Evolutionary conservation across 176 grass and related monocot species (phyloP).

Genomic region (Cocos nucifera): DNA sequence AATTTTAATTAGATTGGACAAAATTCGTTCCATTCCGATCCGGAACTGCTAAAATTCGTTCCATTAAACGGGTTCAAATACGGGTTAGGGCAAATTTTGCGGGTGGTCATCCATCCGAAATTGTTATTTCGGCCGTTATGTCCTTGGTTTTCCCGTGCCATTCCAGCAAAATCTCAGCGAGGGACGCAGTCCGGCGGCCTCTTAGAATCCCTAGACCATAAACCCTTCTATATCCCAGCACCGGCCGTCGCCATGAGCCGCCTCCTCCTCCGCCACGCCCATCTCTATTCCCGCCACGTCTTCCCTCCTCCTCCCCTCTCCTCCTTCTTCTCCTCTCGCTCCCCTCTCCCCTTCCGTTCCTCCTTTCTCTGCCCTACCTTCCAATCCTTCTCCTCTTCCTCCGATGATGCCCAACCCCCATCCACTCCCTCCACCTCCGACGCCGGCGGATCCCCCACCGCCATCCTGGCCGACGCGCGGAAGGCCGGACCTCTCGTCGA

Average conservation of each 20-base stretch:
- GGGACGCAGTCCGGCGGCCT: too few relatives aligned
- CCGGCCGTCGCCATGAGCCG: constrained; percentile 30
- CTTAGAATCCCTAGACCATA: too few relatives aligned
- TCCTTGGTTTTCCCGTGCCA: too few relatives aligned
- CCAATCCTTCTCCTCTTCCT: constrained; percentile 2
- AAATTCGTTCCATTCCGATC: too few relatives aligned
- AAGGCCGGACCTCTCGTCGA: constrained; percentile 3
- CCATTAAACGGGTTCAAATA: too few relatives aligned
- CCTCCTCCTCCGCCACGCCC: constrained; percentile 18
- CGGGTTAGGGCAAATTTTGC: too few relatives aligned
- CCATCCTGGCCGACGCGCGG: constrained; percentile 1
- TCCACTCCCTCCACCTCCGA: not conserved
- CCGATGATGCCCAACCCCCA: not conserved
- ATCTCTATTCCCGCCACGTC: not conserved
- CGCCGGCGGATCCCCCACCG: not conserved
- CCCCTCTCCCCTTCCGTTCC: constrained; percentile 4
- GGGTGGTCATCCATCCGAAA: too few relatives aligned
- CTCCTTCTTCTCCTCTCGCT: constrained; percentile 16
- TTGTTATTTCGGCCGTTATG: too few relatives aligned
- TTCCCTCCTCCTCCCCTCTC: constrained; percentile 2
- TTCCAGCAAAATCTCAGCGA: too few relatives aligned
- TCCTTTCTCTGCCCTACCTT: constrained; percentile 5
- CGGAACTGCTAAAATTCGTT: too few relatives aligned
- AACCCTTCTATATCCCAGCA: too few relatives aligned
- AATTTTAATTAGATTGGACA: too few relatives aligned